Percentiles rank a stretch among this genome's conserved stretches.
phyloP scores from a whole-genome alignment of 1,284 basidiomycete genomes.

The Bondarzewia mesenterica region DNA sequence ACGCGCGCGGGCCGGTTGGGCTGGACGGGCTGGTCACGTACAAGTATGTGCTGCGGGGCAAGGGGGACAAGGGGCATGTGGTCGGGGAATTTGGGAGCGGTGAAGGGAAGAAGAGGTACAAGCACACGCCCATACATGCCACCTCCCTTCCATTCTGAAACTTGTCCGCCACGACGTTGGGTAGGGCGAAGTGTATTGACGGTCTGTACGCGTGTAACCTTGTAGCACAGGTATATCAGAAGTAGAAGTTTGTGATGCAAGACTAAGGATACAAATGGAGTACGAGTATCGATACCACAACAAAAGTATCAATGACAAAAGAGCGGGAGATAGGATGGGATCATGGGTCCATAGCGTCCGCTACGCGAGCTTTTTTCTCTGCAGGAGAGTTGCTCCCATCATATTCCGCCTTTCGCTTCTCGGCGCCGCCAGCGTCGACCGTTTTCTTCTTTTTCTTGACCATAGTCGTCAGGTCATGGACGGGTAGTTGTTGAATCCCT shows the following conservation, averaged over 20 bases:
- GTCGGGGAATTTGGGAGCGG: conserved; percentile 73
- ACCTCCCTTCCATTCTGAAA: conserved; percentile 40
- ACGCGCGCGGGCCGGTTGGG: conserved; percentile 95
- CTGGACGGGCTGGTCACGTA: conserved; percentile 92
- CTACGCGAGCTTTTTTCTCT: conserved; percentile 64
- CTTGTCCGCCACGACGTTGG: not conserved
- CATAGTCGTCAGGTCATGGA: conserved; percentile 78
- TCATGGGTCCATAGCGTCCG: too few relatives aligned
- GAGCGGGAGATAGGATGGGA: too few relatives aligned
- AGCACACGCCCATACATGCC: conserved; percentile 54
- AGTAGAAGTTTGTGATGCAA: not conserved
- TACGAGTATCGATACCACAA: not conserved
- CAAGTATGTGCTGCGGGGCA: conserved; percentile 86
- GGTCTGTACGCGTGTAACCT: not conserved
- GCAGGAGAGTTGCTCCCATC: conserved; percentile 36
- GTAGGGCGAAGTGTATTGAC: not conserved
- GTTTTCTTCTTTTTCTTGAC: conserved; percentile 75
- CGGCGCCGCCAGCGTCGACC: conserved; percentile 25
- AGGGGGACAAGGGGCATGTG: conserved; percentile 63
- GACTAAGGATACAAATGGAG: not conserved
- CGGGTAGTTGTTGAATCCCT: conserved; percentile 25
- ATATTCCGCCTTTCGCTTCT: conserved; percentile 67
- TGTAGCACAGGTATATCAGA: not conserved
- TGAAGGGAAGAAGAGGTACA: conserved; percentile 70
- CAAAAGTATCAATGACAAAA: not conserved